Percentiles rank a stretch among this genome's conserved stretches.
phyloP scores from a whole-genome alignment of 495 filamentous ascomycete genomes.

The Aspergillus indologenus region DNA sequence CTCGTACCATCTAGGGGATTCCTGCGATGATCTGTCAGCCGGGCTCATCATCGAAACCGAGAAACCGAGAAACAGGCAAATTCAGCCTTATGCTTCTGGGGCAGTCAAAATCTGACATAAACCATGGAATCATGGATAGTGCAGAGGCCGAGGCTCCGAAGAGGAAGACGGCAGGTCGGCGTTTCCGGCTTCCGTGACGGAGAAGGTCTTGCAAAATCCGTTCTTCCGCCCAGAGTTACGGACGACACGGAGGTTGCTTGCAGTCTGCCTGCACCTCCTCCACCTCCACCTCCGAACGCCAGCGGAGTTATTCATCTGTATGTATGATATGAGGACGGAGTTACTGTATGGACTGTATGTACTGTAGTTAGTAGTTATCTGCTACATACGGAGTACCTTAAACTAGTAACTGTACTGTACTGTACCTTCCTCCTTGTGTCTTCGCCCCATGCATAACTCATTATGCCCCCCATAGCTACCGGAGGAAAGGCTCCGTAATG shows the following conservation, averaged over 20 bases:
- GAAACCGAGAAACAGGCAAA: not conserved
- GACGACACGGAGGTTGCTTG: not conserved
- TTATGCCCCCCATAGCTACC: not conserved
- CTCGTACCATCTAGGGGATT: not conserved
- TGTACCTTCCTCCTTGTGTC: not conserved
- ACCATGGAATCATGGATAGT: not conserved
- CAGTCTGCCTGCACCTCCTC: no score
- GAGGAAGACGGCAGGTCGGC: not conserved
- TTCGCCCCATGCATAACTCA: not conserved
- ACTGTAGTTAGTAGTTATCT: no score
- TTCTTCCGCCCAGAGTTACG: not conserved
- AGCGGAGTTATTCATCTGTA: not conserved
- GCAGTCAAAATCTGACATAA: not conserved
- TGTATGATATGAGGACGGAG: no score
- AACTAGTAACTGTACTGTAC: no score
- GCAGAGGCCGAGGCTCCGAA: not conserved
- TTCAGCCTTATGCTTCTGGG: constrained; percentile 5
- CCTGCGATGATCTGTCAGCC: not conserved
- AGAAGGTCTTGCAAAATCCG: constrained; percentile 2
- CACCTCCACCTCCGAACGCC: not conserved
- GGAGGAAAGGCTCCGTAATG: not conserved
- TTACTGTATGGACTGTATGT: no score
- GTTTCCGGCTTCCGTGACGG: constrained; percentile 4
- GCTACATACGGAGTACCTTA: no score
- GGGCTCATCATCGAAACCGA: not conserved